Evolutionary conservation across 129 eudicot species (phyloP).

Genomic region (Smallanthus sonchifolius): DNA sequence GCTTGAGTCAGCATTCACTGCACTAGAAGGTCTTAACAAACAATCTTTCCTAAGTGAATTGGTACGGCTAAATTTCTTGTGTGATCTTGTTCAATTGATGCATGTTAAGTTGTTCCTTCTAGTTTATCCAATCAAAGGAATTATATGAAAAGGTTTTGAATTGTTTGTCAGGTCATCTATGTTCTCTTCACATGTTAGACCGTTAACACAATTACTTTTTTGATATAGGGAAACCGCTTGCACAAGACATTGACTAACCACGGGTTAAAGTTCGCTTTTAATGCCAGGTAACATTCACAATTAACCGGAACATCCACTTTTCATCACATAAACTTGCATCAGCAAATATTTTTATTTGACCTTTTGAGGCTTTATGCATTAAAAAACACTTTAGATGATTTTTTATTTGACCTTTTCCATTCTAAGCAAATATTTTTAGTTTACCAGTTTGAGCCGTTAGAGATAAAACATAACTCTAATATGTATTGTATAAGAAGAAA

Average conservation of each 20-base stretch:
- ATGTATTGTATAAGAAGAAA: background rate
- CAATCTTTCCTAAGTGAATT: slow-evolving; percentile 83
- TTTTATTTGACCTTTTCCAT: background rate
- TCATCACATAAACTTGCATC: slow-evolving; percentile 10
- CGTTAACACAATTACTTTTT: too few relatives aligned
- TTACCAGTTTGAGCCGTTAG: background rate
- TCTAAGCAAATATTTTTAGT: background rate
- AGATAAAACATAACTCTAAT: background rate
- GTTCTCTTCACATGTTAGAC: too few relatives aligned
- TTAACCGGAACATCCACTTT: background rate
- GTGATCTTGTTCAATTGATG: background rate
- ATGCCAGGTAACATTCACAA: slow-evolving; percentile 60
- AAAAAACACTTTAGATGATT: background rate
- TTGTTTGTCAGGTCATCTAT: too few relatives aligned
- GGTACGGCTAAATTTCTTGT: slow-evolving; percentile 39
- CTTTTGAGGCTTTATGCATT: background rate
- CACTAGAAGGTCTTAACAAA: slow-evolving; percentile 86
- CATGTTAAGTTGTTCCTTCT: background rate
- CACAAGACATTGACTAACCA: slow-evolving; percentile 72
- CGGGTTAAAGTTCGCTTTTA: slow-evolving; percentile 82
- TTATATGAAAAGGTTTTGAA: too few relatives aligned
- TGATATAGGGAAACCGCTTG: slow-evolving; percentile 75
- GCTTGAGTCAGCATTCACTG: slow-evolving; percentile 87
- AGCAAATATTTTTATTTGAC: too few relatives aligned
- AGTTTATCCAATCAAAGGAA: background rate